Conservation (phyloP, 192 early-diverging fungal species). For the Backusella luteola region DNA sequence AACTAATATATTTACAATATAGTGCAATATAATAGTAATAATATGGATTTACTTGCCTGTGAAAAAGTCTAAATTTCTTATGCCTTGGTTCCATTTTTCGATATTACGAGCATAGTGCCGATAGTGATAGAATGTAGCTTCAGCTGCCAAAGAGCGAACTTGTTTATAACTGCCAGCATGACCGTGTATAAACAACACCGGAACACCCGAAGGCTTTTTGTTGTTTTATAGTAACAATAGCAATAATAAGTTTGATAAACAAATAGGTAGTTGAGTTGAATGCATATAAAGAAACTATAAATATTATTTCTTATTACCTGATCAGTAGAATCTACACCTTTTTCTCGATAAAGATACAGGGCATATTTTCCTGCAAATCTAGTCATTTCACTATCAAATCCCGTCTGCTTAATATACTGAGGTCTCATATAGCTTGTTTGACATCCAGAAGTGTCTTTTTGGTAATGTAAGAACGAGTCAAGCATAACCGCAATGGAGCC, state of each 20-base stretch:
- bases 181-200: slow-evolving; percentile 92
- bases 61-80: slow-evolving; percentile 53
- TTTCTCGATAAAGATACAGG: slow-evolving; percentile 76
- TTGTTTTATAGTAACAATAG: not conserved
- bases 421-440: slow-evolving; percentile 56
- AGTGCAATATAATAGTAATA: not conserved
- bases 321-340: slow-evolving; percentile 47
- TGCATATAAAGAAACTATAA: not conserved
- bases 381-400: slow-evolving; percentile 52
- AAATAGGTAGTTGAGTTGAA: not conserved
- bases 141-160: slow-evolving; percentile 80
- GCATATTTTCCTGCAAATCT: slow-evolving; percentile 73
- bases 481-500: slow-evolving; percentile 30
- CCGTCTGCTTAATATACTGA: slow-evolving; percentile 43
- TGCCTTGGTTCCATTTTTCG: slow-evolving; percentile 24
- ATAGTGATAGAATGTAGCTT: slow-evolving; percentile 59
- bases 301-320: slow-evolving; percentile 22
- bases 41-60: slow-evolving; percentile 39
- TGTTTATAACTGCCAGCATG: slow-evolving; percentile 94
- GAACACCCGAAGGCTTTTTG: slow-evolving; percentile 64
- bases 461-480: slow-evolving; percentile 68
- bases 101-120: slow-evolving; percentile 34
- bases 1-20: not conserved
- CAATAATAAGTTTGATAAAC: not conserved
- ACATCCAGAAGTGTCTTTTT: slow-evolving; percentile 58